phyloP scores from a whole-genome alignment of 352 stramenopile genomes.

The Globisporangium lucens region DNA sequence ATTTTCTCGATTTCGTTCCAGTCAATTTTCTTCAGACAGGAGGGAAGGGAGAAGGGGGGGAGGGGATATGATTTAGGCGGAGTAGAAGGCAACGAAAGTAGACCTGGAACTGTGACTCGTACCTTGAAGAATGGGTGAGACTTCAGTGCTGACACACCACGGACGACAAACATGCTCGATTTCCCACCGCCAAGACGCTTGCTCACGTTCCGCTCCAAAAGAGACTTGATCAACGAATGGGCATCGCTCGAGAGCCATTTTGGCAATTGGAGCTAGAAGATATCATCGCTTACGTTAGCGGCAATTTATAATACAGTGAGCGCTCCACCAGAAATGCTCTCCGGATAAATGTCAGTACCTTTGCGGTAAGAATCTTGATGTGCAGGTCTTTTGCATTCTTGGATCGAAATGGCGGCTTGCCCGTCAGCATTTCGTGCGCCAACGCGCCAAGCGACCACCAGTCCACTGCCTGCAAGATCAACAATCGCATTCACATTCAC shows the following conservation, averaged over 20 bases:
- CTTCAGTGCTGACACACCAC: slow-evolving; percentile 95
- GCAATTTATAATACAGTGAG: too few species aligned
- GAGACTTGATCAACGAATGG: slow-evolving; percentile 93
- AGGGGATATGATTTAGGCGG: neutral
- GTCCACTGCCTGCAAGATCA: slow-evolving; percentile 53
- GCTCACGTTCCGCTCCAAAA: slow-evolving; percentile 95
- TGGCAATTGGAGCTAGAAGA: slow-evolving; percentile 60
- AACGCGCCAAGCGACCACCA: slow-evolving; percentile 86
- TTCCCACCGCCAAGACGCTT: slow-evolving; percentile 93
- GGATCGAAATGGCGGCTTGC: slow-evolving; percentile 65
- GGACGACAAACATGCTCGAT: slow-evolving; percentile 97
- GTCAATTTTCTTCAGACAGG: slow-evolving; percentile 59
- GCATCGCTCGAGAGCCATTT: slow-evolving; percentile 82
- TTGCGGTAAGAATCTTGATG: slow-evolving; percentile 74
- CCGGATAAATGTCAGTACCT: slow-evolving; percentile 25
- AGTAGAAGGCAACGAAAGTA: neutral
- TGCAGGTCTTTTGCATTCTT: slow-evolving; percentile 72
- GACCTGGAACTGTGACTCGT: neutral
- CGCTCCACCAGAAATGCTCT: too few species aligned
- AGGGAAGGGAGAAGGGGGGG: neutral
- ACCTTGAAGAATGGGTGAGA: slow-evolving; percentile 93
- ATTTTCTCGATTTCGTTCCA: slow-evolving; percentile 92
- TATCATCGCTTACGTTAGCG: neutral
- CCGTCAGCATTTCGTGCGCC: slow-evolving; percentile 77
- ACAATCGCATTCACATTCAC: neutral